A percentile compares a stretch with the other conserved stretches of the same genome.
These are phyloP conservation scores for Phylloporus arenicola DNA, from an alignment of 768 basidiomycete species.

Conservation along the genomic window DNA sequence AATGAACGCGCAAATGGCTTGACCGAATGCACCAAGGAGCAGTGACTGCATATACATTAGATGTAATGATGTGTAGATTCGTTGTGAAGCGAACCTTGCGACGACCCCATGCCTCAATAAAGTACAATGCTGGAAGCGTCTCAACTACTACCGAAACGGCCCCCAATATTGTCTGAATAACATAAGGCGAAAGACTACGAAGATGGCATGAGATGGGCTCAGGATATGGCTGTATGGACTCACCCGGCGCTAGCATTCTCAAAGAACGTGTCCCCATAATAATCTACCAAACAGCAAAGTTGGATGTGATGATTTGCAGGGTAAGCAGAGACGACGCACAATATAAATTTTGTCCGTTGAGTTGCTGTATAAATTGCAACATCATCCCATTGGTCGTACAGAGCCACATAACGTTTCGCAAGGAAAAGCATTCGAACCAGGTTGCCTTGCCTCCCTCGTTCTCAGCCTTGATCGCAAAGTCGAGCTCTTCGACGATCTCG, in stretches of 20 bases:
- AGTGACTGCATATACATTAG: conserved; percentile 42
- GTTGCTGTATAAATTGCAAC: conserved; percentile 75
- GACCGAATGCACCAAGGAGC: conserved; percentile 54
- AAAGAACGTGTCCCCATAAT: conserved; percentile 80
- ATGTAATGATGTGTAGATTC: not conserved
- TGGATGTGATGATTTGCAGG: not conserved
- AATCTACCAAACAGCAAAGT: conserved; percentile 42
- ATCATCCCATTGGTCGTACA: conserved; percentile 78
- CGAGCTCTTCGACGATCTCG: conserved; percentile 59
- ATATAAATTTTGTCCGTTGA: conserved; percentile 80
- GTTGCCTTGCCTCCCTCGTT: conserved; percentile 78
- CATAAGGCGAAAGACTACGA: conserved; percentile 55
- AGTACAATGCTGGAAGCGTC: conserved; percentile 60
- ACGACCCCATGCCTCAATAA: conserved; percentile 75
- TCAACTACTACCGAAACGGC: conserved; percentile 65
- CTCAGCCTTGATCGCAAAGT: conserved; percentile 60
- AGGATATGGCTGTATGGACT: conserved; percentile 10
- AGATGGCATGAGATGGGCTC: not conserved
- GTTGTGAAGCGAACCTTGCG: conserved; percentile 41
- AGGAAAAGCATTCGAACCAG: conserved; percentile 75
- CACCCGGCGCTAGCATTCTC: conserved; percentile 62
- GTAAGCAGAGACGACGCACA: conserved; percentile 38
- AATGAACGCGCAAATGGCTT: conserved; percentile 59
- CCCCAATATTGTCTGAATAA: conserved; percentile 74
- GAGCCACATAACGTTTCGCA: conserved; percentile 62